A percentile compares a stretch with the other conserved stretches of the same genome.
Evolutionary conservation across 768 basidiomycete species (phyloP).

Genomic region (Amanita inopinata): DNA sequence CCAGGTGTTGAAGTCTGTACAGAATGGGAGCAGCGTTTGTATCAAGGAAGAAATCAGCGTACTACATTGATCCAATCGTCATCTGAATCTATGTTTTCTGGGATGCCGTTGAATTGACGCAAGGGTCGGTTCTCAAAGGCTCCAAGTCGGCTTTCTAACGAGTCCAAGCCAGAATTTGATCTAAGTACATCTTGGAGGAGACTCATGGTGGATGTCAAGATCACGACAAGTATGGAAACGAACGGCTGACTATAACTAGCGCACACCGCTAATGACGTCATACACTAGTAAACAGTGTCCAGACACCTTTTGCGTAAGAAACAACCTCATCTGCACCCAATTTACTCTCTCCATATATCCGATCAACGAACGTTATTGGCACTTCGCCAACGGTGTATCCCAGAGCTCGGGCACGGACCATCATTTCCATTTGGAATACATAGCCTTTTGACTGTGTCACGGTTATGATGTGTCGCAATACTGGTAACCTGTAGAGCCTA

Average conservation of each 20-base stretch:
- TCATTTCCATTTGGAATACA: constrained; percentile 99
- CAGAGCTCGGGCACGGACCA: constrained; percentile 77
- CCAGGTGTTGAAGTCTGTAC: constrained; percentile 55
- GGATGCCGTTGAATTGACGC: constrained; percentile 14
- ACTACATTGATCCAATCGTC: constrained; percentile 70
- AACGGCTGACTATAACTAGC: neutral
- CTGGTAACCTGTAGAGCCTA: constrained; percentile 69
- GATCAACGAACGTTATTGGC: constrained; percentile 91
- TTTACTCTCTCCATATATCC: constrained; percentile 91
- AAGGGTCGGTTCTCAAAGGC: neutral
- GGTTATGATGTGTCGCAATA: constrained; percentile 75
- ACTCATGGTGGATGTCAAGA: constrained; percentile 34
- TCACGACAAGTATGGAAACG: neutral
- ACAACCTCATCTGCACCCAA: constrained; percentile 84
- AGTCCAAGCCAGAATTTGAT: constrained; percentile 32
- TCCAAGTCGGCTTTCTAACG: constrained; percentile 25
- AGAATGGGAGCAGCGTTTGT: neutral
- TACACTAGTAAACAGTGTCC: constrained; percentile 66
- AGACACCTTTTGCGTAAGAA: constrained; percentile 79
- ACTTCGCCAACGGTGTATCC: constrained; percentile 86
- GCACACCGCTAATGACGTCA: constrained; percentile 23
- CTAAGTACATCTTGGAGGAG: constrained; percentile 63
- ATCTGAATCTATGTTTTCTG: constrained; percentile 47
- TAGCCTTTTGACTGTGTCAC: constrained; percentile 83
- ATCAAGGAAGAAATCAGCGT: constrained; percentile 21